Percentiles rank a stretch among this genome's conserved stretches.
These are phyloP conservation scores for Mortierella antarctica DNA, from an alignment of 192 early-diverging fungal species.

Conservation along the genomic window DNA sequence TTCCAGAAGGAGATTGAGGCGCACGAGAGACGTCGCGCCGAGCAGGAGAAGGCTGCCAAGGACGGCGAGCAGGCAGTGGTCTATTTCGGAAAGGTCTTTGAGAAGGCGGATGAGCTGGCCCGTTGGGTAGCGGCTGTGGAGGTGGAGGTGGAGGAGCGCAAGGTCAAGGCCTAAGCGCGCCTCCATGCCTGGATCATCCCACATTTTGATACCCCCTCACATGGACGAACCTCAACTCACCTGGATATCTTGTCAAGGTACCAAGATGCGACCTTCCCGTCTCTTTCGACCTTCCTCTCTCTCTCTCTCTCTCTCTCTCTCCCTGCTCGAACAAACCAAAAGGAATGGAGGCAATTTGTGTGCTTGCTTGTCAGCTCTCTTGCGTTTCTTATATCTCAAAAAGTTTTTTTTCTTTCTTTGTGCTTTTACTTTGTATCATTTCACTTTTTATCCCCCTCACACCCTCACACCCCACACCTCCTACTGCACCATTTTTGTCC, in stretches of 20 bases:
- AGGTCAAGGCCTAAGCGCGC: slow-evolving; percentile 38
- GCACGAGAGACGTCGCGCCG: slow-evolving; percentile 70
- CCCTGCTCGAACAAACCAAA: too few species aligned
- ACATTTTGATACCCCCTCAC: slow-evolving; percentile 4
- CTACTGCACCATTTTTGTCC: neutral
- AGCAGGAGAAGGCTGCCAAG: slow-evolving; percentile 65
- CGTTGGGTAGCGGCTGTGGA: slow-evolving; percentile 57
- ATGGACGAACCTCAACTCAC: too few species aligned
- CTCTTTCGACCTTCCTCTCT: neutral
- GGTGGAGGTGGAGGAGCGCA: slow-evolving; percentile 54
- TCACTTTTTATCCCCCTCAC: neutral
- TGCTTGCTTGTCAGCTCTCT: neutral
- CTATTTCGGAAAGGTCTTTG: slow-evolving; percentile 73
- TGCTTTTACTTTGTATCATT: slow-evolving; percentile 27
- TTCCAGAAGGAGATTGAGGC: slow-evolving; percentile 80
- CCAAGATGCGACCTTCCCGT: too few species aligned
- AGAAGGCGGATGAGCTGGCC: slow-evolving; percentile 66
- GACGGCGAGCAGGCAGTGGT: slow-evolving; percentile 72
- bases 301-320: neutral
- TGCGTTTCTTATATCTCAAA: neutral
- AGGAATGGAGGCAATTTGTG: too few species aligned
- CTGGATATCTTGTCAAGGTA: too few species aligned
- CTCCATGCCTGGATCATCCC: neutral
- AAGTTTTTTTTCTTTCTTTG: neutral
- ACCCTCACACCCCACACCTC: neutral